Evolutionary conservation across 169 alveolate genomes (phyloP).

Genomic region (Plasmodium cynomolgi): DNA sequence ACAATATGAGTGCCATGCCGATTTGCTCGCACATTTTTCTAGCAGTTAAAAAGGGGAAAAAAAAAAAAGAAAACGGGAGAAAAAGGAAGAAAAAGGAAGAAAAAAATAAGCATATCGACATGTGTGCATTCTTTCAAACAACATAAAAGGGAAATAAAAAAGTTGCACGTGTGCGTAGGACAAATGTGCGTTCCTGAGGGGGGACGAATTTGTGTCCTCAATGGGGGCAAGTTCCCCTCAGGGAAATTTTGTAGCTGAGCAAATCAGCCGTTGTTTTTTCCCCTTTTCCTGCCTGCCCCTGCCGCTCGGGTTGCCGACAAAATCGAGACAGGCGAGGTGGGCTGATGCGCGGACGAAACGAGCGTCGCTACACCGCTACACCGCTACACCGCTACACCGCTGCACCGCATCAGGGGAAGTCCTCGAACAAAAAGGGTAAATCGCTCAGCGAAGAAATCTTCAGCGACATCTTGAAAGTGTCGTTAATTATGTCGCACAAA

Average conservation of each 20-base stretch:
- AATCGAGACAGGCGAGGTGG: neutral
- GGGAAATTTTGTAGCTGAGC: neutral
- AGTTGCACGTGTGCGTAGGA: neutral
- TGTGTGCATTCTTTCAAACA: neutral
- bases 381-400: neutral
- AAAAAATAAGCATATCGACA: neutral
- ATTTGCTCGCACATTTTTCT: neutral
- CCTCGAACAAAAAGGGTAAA: constrained; percentile 70
- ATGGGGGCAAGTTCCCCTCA: neutral
- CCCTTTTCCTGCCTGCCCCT: neutral
- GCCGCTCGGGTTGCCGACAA: neutral
- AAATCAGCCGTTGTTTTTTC: neutral
- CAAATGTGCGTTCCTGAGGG: neutral
- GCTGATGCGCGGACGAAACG: neutral
- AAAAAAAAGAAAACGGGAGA: neutral
- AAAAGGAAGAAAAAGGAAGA: neutral
- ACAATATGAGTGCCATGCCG: neutral
- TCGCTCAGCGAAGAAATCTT: constrained; percentile 52
- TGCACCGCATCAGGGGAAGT: constrained; percentile 1
- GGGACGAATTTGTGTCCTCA: neutral
- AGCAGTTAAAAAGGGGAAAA: neutral
- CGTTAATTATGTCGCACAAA: constrained; percentile 56
- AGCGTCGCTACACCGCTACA: neutral
- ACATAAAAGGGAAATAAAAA: neutral
- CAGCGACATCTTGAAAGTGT: constrained; percentile 44